Percentiles rank a stretch among this genome's conserved stretches.
Conservation (phyloP, 208 protist genomes). For the Tritrichomonas musculus region DNA sequence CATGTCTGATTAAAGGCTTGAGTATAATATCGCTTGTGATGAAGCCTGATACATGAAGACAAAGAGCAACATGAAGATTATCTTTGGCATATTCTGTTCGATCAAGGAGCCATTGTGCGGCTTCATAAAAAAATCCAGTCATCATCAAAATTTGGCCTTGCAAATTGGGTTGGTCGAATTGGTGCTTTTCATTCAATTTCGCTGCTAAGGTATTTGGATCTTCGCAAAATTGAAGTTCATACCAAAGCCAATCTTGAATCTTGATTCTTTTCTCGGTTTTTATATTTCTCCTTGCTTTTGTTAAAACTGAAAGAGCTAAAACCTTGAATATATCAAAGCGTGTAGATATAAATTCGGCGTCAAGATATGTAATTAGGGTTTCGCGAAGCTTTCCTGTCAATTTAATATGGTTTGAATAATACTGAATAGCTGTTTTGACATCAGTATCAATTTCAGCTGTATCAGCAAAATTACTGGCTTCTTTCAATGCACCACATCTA, state of each 20-base stretch:
- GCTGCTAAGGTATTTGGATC: no score
- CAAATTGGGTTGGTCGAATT: background rate
- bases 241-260: slow-evolving; percentile 11
- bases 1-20: background rate
- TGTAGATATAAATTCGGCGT: background rate
- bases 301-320: background rate
- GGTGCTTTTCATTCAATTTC: background rate
- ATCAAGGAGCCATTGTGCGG: background rate
- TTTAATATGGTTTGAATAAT: no score
- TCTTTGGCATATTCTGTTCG: background rate
- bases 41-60: background rate
- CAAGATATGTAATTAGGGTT: background rate
- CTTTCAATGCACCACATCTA: background rate
- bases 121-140: background rate
- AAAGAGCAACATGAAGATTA: background rate
- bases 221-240: background rate
- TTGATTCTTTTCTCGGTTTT: no score
- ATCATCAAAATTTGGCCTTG: background rate
- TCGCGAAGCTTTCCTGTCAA: background rate
- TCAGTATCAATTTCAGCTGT: background rate
- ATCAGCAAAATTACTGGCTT: background rate
- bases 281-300: background rate
- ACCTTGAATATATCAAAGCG: background rate
- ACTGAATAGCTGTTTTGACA: background rate
- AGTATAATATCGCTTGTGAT: background rate